Evolutionary conservation across 805 yeast species (phyloP).

Genomic region (Kurtzmaniella fragi): DNA sequence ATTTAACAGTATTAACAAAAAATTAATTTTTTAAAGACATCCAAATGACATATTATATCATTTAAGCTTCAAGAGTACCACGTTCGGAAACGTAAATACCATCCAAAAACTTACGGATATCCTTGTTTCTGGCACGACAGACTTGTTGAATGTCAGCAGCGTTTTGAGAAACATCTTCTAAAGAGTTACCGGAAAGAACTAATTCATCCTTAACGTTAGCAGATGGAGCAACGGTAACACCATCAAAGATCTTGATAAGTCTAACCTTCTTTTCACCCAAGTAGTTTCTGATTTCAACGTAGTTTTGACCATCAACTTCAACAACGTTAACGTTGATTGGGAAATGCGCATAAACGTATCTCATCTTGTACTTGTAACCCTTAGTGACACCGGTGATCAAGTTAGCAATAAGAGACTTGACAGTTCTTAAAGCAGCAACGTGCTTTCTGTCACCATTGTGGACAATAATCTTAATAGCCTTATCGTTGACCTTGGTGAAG

Average conservation of each 20-base stretch:
- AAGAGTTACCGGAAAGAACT: slow-evolving; percentile 88
- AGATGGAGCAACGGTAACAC: slow-evolving; percentile 82
- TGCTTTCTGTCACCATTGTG: slow-evolving; percentile 99
- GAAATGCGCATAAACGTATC: slow-evolving; percentile 99
- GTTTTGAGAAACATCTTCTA: slow-evolving; percentile 95
- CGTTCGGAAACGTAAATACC: slow-evolving; percentile 99
- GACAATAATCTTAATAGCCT: slow-evolving; percentile 80
- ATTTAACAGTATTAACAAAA: slow-evolving; percentile 24
- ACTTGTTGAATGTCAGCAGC: slow-evolving; percentile 98
- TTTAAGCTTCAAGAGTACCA: slow-evolving; percentile 62
- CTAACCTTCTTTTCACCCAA: slow-evolving; percentile 99
- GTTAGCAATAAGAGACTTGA: slow-evolving; percentile 91
- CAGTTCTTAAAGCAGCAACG: slow-evolving; percentile 99
- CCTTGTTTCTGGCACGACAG: slow-evolving; percentile 99
- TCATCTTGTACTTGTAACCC: slow-evolving; percentile 99
- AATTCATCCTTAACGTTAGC: slow-evolving; percentile 91
- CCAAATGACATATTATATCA: slow-evolving; percentile 1
- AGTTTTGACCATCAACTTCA: slow-evolving; percentile 67
- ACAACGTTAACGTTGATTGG: slow-evolving; percentile 96
- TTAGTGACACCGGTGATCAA: slow-evolving; percentile 97
- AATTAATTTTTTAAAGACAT: neutral
- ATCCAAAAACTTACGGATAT: slow-evolving; percentile 99
- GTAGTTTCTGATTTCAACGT: slow-evolving; percentile 97
- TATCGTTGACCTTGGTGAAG: slow-evolving; percentile 71
- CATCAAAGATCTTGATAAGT: slow-evolving; percentile 78